These are phyloP conservation scores for Pestalotiopsis sp. DNA, from an alignment of 2,329 filamentous ascomycete genomes.

Conservation along the genomic window DNA sequence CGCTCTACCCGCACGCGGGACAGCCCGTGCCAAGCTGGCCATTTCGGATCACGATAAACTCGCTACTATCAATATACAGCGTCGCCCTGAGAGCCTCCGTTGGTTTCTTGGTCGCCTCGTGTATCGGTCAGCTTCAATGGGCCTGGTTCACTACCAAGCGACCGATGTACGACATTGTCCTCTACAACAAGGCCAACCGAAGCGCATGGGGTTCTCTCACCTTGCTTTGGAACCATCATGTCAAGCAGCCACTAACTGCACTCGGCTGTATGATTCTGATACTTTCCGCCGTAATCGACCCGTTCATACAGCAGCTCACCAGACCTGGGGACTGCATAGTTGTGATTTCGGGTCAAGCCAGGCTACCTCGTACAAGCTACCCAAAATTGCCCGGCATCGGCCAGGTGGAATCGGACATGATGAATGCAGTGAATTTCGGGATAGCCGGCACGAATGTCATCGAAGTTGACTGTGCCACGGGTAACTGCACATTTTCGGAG, in stretches of 20 bases:
- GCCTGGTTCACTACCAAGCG: neutral
- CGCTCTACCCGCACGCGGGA: neutral
- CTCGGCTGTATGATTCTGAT: neutral
- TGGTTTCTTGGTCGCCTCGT: conserved; percentile 4
- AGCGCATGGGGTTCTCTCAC: conserved; percentile 7
- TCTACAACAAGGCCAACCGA: neutral
- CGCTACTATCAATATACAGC: conserved; percentile 1
- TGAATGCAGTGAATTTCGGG: too few relatives aligned
- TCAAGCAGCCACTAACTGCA: conserved; percentile 6
- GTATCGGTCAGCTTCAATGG: conserved; percentile 14
- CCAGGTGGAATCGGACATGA: too few relatives aligned
- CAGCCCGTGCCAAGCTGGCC: conserved; percentile 3
- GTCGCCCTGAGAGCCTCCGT: neutral
- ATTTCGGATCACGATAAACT: conserved; percentile 2
- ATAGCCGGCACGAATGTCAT: too few relatives aligned
- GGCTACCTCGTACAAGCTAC: neutral
- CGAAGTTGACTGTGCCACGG: conserved; percentile 12
- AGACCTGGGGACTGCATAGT: neutral
- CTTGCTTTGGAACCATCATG: neutral
- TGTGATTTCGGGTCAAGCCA: neutral
- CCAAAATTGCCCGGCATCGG: neutral
- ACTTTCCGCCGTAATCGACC: neutral
- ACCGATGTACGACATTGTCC: conserved; percentile 12
- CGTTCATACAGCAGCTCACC: neutral
- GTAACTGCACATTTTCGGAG: conserved; percentile 17